Base-by-base conservation (phyloP, 805 yeast species). In the Candida pseudoglaebosa region DNA sequence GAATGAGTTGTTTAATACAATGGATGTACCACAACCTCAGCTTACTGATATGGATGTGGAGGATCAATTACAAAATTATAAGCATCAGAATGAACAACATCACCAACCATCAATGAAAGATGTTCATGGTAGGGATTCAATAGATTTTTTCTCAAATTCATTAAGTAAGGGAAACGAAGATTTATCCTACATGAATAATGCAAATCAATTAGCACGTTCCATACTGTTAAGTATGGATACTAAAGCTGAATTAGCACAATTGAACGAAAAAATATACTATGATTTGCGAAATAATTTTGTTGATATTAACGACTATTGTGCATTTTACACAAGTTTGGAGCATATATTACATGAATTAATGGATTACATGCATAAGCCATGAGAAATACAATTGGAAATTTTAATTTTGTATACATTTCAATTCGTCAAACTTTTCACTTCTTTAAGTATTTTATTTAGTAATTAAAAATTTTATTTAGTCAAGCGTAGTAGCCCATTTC, bases 1-100 rank as follows among this genome's bases (percentile, higher is more conserved):
- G 60, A 61, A 61, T 40, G 71, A 68, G 38, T 53, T 68, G 37
- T 68, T 68, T 44, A 61, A 60, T 34, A 54, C 62, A 1, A 65
- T 68, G 70, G 63, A 67, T 45, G 73, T 68, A 3, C 71, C 73
- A 0, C 72, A 64, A 39, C 73, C 73, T 4, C 42, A 45, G 16
- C 21, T 41, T 20, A 24, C 33, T 17, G 32, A 36, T 20, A 28
- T 34, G 21, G 34, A 15, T 19, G 20, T 44, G 18, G 36, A 22
- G 13, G 24, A 37, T 7, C 18, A 22, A 13, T 7, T 28, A 12
- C 31, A 13, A 14, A 17, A 17, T 16, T 30, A 30, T 17, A 16
- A 15, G 14, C 7, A 15, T 32, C 22, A 24, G 12, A 26, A n/a
- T 31, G 36, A 19, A 17, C 12, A n/a, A n/a, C 24, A 32, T 5